Evolutionary conservation across 306 rosid genomes (phyloP).

Genomic region (Leucaena leucocephala): DNA sequence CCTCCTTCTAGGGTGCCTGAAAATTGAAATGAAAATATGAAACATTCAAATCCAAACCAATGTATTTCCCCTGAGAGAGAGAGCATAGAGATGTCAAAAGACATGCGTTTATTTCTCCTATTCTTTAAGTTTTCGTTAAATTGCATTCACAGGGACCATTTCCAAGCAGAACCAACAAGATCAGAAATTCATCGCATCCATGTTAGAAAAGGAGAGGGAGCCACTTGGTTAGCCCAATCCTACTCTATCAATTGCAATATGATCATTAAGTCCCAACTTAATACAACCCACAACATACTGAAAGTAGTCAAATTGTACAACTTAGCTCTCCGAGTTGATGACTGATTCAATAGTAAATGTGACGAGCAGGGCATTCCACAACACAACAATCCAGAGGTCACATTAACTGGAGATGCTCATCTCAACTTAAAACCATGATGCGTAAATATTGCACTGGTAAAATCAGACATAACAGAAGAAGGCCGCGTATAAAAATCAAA

Average conservation of each 20-base stretch:
- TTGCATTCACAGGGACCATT: background rate
- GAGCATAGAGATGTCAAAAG: background rate
- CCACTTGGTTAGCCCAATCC: background rate
- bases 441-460: background rate
- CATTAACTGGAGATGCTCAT: background rate
- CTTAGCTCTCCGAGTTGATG: too few species aligned
- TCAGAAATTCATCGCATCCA: background rate
- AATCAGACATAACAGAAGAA: background rate
- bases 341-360: background rate
- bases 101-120: background rate
- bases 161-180: conserved; percentile 7
- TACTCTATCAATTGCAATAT: conserved; percentile 4
- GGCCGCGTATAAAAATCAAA: background rate
- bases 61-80: background rate
- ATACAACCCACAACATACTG: background rate
- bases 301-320: conserved; percentile 3
- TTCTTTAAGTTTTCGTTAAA: background rate
- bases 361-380: background rate
- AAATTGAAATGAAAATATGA: conserved; percentile 25
- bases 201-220: background rate
- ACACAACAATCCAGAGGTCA: background rate
- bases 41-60: background rate
- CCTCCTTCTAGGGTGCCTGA: conserved; percentile 49
- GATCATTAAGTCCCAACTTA: background rate
- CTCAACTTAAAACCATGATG: background rate